Evolutionary conservation across 2,329 filamentous ascomycete genomes (phyloP).

Genomic region (Bipolaris bicolor): DNA sequence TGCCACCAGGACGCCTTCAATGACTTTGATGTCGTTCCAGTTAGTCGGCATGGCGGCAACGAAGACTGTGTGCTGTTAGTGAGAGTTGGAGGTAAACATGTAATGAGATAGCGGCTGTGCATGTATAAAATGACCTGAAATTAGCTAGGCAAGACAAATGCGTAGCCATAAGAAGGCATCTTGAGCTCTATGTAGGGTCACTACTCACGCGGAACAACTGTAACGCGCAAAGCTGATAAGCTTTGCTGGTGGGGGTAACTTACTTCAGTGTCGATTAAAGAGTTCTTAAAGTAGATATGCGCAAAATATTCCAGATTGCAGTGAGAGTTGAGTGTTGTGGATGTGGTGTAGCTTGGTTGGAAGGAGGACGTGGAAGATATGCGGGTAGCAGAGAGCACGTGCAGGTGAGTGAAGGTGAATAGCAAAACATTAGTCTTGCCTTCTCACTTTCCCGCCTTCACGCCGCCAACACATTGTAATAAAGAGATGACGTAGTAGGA

Average conservation of each 20-base stretch:
- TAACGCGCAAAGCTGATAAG: neutral
- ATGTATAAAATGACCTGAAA: neutral
- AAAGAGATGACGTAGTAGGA: neutral
- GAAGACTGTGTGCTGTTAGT: neutral
- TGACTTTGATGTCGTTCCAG: conserved; percentile 45
- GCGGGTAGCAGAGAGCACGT: neutral
- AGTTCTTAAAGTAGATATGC: too few relatives aligned
- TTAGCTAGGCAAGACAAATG: neutral
- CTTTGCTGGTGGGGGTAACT: neutral
- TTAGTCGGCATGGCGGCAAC: conserved; percentile 41
- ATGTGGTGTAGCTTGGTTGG: neutral
- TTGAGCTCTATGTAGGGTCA: neutral
- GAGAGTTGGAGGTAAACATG: neutral
- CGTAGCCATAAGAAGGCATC: too few relatives aligned
- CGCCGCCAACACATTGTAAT: neutral
- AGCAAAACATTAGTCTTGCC: neutral
- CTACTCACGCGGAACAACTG: neutral
- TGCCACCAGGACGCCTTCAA: conserved; percentile 51
- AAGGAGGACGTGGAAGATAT: neutral
- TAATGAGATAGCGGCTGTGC: neutral
- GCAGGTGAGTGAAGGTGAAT: conserved; percentile 1
- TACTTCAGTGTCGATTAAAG: neutral
- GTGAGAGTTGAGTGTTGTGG: neutral
- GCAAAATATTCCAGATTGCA: neutral
- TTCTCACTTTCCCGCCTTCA: neutral